Evolutionary conservation across 176 grass and related monocot genomes (phyloP).

Genomic region (Tillandsia leiboldiana): DNA sequence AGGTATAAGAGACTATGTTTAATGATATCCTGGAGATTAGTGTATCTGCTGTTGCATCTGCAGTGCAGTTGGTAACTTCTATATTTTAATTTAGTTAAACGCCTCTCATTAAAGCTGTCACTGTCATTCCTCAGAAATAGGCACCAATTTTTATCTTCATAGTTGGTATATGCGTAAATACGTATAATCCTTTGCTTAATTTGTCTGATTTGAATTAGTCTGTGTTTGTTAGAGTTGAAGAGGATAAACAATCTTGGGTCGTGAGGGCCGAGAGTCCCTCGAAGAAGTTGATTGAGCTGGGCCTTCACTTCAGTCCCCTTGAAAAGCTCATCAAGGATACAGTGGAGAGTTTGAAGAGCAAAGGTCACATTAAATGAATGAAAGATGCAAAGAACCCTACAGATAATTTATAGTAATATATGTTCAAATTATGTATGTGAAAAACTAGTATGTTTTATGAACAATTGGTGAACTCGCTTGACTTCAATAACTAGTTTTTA

Average conservation of each 20-base stretch:
- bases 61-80: no score
- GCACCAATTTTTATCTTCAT: no score
- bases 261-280: conserved; percentile 24
- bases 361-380: conserved; percentile 25
- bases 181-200: no score
- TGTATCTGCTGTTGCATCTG: no score
- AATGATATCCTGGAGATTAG: background rate
- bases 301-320: conserved; percentile 29
- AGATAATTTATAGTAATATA: background rate
- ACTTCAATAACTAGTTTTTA: no score
- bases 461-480: no score
- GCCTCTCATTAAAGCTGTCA: background rate
- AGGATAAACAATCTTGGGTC: conserved; percentile 50
- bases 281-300: conserved; percentile 44
- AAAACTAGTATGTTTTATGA: background rate
- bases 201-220: no score
- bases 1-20: conserved; percentile 16
- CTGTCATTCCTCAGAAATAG: background rate
- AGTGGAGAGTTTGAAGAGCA: conserved; percentile 36
- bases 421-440: background rate
- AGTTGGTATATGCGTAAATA: no score
- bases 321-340: conserved; percentile 36
- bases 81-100: background rate
- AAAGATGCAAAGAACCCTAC: background rate
- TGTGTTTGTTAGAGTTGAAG: conserved; percentile 13